phyloP scores from a whole-genome alignment of 2,329 filamentous ascomycete genomes.

The Magnaporthiopsis rhizophila region DNA sequence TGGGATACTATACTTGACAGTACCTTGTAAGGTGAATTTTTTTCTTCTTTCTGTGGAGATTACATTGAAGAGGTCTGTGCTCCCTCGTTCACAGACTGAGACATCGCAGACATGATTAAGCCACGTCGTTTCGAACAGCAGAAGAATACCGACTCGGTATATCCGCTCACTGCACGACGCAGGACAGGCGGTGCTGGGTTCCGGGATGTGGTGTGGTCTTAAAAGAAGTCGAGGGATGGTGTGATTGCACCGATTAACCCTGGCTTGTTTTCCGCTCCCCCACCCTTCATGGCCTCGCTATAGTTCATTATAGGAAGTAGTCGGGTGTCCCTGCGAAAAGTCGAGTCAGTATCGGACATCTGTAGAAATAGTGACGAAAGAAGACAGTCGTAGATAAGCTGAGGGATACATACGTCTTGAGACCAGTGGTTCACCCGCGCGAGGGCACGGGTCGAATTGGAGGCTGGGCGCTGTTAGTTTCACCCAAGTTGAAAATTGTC shows the following conservation, averaged over 20 bases:
- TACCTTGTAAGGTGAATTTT: background rate
- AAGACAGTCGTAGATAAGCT: background rate
- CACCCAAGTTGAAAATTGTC: background rate
- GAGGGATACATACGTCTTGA: constrained; percentile 61
- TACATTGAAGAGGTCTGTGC: background rate
- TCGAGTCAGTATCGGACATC: constrained; percentile 9
- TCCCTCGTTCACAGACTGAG: background rate
- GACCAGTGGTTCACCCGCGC: constrained; percentile 97
- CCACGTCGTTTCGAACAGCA: background rate
- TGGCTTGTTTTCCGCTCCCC: background rate
- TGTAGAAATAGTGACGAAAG: background rate
- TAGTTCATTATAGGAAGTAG: constrained; percentile 78
- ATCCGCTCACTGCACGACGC: background rate
- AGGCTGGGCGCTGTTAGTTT: constrained; percentile 49
- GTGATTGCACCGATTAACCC: background rate
- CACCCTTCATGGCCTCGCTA: background rate
- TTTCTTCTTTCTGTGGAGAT: background rate
- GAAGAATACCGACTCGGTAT: background rate
- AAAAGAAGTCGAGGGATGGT: background rate
- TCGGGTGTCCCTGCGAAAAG: constrained; percentile 66
- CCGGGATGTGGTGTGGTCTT: background rate
- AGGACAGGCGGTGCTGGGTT: background rate
- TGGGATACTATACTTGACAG: background rate
- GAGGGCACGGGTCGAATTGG: constrained; percentile 97
- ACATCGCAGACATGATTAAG: background rate